These are phyloP conservation scores for Ceratocystis cacaofunesta DNA, from an alignment of 2,329 filamentous ascomycete species.

Conservation along the genomic window DNA sequence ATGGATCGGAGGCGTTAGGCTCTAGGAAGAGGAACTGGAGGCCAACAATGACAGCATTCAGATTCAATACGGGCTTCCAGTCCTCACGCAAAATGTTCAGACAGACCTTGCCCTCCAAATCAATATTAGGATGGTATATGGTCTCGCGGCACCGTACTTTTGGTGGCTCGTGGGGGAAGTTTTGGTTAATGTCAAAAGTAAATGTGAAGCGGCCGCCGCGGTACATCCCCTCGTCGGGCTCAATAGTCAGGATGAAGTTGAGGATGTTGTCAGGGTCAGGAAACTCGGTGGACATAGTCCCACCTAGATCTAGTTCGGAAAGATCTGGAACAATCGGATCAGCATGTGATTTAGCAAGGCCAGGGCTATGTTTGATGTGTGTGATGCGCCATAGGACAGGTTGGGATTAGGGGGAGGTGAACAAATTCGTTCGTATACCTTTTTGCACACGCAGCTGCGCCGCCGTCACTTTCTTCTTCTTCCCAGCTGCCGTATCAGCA, in stretches of 20 bases:
- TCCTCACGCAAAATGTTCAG: conserved; percentile 94
- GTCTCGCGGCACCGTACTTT: conserved; percentile 96
- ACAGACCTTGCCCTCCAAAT: conserved; percentile 93
- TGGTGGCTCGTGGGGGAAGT: conserved; percentile 92
- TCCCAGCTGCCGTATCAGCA: conserved; percentile 56
- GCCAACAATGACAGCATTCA: conserved; percentile 93
- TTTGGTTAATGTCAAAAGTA: conserved; percentile 80
- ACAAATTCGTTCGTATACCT: conserved; percentile 38
- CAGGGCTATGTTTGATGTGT: neutral
- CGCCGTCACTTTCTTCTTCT: conserved; percentile 98
- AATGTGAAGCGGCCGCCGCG: conserved; percentile 79
- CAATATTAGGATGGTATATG: conserved; percentile 99
- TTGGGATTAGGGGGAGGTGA: neutral
- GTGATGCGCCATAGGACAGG: neutral
- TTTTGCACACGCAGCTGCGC: conserved; percentile 92
- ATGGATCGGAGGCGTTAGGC: conserved; percentile 89
- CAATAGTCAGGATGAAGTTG: conserved; percentile 67
- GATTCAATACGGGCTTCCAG: conserved; percentile 95
- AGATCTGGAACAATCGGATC: conserved; percentile 41
- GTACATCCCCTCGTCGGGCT: conserved; percentile 79
- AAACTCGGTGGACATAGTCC: conserved; percentile 69
- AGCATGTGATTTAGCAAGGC: conserved; percentile 2
- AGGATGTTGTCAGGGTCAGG: conserved; percentile 74
- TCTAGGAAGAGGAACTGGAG: conserved; percentile 94
- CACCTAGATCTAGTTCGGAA: conserved; percentile 62